These are phyloP conservation scores for Fraxinus latifolia DNA, from an alignment of 305 asterid genomes.

Conservation along the genomic window DNA sequence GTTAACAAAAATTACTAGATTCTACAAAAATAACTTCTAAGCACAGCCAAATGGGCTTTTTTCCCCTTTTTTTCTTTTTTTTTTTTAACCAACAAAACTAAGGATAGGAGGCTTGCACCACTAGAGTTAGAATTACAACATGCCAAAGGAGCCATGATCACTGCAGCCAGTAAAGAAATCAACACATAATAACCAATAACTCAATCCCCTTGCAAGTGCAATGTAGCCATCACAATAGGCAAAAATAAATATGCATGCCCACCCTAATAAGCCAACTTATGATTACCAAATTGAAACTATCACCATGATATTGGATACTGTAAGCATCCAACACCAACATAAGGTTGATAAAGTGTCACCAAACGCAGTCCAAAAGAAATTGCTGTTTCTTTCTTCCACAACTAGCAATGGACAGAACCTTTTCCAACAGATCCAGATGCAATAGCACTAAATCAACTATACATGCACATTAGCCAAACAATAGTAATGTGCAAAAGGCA, in stretches of 20 bases:
- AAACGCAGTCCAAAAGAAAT: background rate
- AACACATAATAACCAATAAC: background rate
- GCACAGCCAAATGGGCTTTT: background rate
- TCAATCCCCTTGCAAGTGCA: conserved; percentile 3
- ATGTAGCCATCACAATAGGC: background rate
- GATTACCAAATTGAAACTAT: background rate
- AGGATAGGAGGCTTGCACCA: background rate
- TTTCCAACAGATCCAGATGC: background rate
- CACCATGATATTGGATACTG: background rate
- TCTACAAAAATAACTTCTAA: background rate
- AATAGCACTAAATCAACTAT: background rate
- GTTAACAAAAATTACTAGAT: background rate
- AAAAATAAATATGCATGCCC: background rate
- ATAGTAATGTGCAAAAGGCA: background rate
- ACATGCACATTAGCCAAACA: background rate
- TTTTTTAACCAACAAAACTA: background rate
- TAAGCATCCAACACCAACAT: background rate
- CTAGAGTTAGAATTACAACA: background rate
- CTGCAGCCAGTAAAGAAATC: background rate
- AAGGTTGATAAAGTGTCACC: background rate
- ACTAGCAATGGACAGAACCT: background rate
- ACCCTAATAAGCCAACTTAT: background rate
- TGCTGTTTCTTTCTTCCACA: conserved; percentile 1
- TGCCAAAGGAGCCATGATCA: background rate
- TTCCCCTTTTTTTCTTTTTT: background rate